Conservation (phyloP, 768 basidiomycete genomes). For the Austroboletus festivus region DNA sequence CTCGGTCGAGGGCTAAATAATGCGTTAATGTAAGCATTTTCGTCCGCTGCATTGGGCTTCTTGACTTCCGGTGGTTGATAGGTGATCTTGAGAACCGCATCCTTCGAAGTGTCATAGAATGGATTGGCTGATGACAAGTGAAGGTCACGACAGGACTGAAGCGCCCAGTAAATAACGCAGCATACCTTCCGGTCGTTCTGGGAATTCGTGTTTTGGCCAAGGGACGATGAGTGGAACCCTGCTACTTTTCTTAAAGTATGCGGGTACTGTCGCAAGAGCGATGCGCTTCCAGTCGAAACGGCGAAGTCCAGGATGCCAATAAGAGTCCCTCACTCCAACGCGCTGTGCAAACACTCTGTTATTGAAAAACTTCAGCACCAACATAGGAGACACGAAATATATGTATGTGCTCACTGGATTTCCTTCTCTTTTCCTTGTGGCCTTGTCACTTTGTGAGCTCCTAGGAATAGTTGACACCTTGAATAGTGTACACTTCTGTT, state of each 20-base stretch:
- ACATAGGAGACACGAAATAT: background rate
- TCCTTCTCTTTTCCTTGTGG: constrained; percentile 33
- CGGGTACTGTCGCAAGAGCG: constrained; percentile 63
- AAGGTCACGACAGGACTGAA: constrained; percentile 7
- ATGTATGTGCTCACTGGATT: constrained; percentile 42
- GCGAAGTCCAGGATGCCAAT: constrained; percentile 52
- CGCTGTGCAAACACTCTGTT: constrained; percentile 76
- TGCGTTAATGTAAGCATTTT: constrained; percentile 60
- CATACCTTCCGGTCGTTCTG: constrained; percentile 34
- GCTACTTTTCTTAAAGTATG: constrained; percentile 37
- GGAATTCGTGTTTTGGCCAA: constrained; percentile 60
- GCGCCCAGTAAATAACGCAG: background rate
- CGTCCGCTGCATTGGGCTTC: constrained; percentile 38
- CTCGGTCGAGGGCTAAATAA: constrained; percentile 38
- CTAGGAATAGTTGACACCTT: constrained; percentile 73
- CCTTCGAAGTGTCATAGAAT: constrained; percentile 61
- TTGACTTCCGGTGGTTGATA: constrained; percentile 58
- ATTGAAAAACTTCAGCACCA: background rate
- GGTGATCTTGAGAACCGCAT: constrained; percentile 64
- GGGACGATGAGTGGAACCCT: constrained; percentile 47
- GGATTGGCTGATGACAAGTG: constrained; percentile 27
- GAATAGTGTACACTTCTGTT: constrained; percentile 63
- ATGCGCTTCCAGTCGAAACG: constrained; percentile 73
- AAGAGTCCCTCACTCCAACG: constrained; percentile 55
- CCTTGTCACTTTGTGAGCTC: constrained; percentile 46